Evolutionary conservation across 2,329 filamentous ascomycete species (phyloP), one percentile per base, ranked within the genome.

Genomic region (Ramularia endophylla): DNA sequence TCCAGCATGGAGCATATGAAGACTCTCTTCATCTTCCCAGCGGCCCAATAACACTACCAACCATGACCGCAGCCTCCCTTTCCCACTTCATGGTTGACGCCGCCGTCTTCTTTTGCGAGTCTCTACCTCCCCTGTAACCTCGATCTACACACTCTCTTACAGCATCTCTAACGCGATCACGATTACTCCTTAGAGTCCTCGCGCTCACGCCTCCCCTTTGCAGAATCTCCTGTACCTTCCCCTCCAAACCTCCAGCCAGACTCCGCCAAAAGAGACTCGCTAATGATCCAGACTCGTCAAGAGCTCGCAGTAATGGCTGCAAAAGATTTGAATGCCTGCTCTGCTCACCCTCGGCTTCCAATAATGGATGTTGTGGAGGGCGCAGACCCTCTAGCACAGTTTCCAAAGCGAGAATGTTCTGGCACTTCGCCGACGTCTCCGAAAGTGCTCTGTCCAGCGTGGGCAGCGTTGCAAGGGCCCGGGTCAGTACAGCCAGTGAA

Each of bases 261-360:
- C 84, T 85, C 39, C 92, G 77, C 88, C 92, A 98, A 67, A 95
- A 98, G 62, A 90, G 94, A 0, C 85, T 90, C 1, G 87, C 80
- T 12, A 98, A 70, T 2, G 86, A 92, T 12, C 16, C 16, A 2
- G 13, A 8, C 0, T 88, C 95, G 64, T 97, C 92, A 6, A 98
- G 76, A 8, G 77, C 69, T 7, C 94, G 75, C 5, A 63, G 52
- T 0, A 95, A 69, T 0, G 82, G 82, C 16, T 83, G 77, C 0
- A 95, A 72, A 30, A 95, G 74, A 43, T 77, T 77, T 35, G 56
- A 42, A 19, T 56, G 42, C 5, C 33, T 31, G 4, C 40, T 38
- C 25, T 19, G 44, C 28, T 36, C 40, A 31, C 25, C 51, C 33
- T 70, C 25, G 76, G 3, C 58, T 11, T 52, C 41, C 4, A 90